phyloP scores from a whole-genome alignment of 108 stramenopile genomes.

The Stephanodiscus triporus region DNA sequence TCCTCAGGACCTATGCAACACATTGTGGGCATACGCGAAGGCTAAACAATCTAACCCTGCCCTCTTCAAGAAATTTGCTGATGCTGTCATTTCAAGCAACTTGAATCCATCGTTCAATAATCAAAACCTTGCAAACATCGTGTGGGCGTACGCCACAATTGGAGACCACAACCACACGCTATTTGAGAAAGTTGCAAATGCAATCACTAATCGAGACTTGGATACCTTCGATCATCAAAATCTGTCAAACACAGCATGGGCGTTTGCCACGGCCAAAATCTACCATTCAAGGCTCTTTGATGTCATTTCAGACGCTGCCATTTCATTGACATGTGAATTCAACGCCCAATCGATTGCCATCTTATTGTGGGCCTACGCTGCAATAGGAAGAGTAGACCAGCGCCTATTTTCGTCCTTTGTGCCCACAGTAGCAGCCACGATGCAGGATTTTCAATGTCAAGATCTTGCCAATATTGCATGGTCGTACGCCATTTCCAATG shows the following conservation, averaged over 20 bases:
- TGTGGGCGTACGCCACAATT: not conserved
- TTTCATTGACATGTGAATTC: not conserved
- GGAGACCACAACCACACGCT: not conserved
- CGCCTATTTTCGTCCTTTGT: not conserved
- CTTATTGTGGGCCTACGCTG: not conserved
- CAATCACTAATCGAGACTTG: not conserved
- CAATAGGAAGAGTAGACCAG: not conserved
- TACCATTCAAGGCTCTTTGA: not conserved
- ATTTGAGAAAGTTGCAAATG: not conserved
- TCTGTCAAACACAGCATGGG: not conserved
- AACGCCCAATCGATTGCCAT: not conserved
- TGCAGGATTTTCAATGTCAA: not conserved
- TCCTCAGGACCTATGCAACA: not conserved
- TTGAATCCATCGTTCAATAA: not conserved
- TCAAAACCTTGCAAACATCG: not conserved
- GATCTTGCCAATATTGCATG: slow-evolving; percentile 12
- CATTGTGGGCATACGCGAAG: not conserved
- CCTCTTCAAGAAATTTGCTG: not conserved
- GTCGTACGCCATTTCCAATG: slow-evolving; percentile 7
- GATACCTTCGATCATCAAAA: not conserved
- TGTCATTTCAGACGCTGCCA: not conserved
- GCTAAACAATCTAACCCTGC: not conserved
- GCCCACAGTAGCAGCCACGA: not conserved
- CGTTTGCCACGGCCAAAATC: not conserved
- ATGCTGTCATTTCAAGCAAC: not conserved